These are phyloP conservation scores for Citrus trifoliata DNA, from an alignment of 345 rosid genomes.

Conservation along the genomic window DNA sequence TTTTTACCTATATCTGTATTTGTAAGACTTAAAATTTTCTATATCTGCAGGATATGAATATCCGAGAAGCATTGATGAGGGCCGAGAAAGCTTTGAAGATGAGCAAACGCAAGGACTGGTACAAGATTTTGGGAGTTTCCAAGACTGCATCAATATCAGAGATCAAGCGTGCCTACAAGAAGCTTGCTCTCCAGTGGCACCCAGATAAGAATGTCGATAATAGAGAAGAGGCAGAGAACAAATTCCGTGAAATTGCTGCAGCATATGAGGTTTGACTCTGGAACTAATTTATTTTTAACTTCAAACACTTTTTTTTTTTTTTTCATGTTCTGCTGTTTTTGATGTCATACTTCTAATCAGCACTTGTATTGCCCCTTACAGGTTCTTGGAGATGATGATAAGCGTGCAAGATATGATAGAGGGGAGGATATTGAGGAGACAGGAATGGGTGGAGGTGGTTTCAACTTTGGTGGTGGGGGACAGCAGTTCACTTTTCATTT, in stretches of 20 bases:
- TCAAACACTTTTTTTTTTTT: background rate
- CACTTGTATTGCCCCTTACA: conserved; percentile 15
- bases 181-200: conserved; percentile 97
- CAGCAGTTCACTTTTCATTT: conserved; percentile 75
- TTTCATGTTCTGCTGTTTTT: background rate
- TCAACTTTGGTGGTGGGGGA: conserved; percentile 82
- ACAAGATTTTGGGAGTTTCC: conserved; percentile 82
- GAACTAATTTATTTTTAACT: background rate
- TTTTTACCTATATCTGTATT: background rate
- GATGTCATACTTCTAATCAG: conserved; percentile 1
- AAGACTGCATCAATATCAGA: conserved; percentile 76
- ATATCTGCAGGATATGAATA: conserved; percentile 66
- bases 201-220: conserved; percentile 93
- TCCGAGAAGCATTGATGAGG: conserved; percentile 72
- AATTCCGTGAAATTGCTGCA: conserved; percentile 89
- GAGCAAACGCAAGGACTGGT: conserved; percentile 98
- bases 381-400: conserved; percentile 93
- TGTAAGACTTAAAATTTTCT: conserved; percentile 4
- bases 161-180: conserved; percentile 94
- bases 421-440: conserved; percentile 95
- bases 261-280: conserved; percentile 79
- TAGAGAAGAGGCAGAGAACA: conserved; percentile 94
- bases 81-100: conserved; percentile 97
- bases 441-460: conserved; percentile 85
- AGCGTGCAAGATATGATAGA: conserved; percentile 80